These are phyloP conservation scores for Triticum timopheevii DNA, from an alignment of 176 grass and related monocot species.

Conservation along the genomic window DNA sequence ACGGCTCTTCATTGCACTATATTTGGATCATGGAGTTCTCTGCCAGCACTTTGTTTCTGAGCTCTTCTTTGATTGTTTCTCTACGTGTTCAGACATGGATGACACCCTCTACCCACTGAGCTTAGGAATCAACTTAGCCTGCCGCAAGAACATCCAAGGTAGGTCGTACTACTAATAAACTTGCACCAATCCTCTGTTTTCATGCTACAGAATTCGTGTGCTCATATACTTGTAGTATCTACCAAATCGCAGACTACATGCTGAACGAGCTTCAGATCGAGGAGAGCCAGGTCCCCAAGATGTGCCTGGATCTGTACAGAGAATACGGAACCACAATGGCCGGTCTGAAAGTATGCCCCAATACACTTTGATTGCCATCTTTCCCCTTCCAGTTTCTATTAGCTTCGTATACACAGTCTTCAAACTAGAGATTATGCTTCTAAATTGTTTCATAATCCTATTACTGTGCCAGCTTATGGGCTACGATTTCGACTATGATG, in stretches of 20 bases:
- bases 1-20: too few species aligned
- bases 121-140: conserved; percentile 78
- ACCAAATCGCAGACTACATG: conserved; percentile 76
- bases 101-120: conserved; percentile 91
- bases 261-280: conserved; percentile 66
- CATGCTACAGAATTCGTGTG: background rate
- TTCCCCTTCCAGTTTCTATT: background rate
- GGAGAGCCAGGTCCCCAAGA: conserved; percentile 62
- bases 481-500: conserved; percentile 73
- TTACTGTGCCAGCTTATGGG: conserved; percentile 44
- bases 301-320: conserved; percentile 91
- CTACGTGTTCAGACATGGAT: conserved; percentile 70
- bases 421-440: background rate
- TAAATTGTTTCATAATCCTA: background rate
- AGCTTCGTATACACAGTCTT: background rate
- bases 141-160: conserved; percentile 91
- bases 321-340: conserved; percentile 95
- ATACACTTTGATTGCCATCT: background rate
- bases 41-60: background rate
- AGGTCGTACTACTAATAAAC: background rate
- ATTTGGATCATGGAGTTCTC: background rate
- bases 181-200: background rate
- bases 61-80: background rate
- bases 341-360: conserved; percentile 66
- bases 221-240: background rate